A percentile compares a stretch with the other conserved stretches of the same genome.
phyloP scores from a whole-genome alignment of 1,284 basidiomycete genomes.

The Schizophyllum commune region DNA sequence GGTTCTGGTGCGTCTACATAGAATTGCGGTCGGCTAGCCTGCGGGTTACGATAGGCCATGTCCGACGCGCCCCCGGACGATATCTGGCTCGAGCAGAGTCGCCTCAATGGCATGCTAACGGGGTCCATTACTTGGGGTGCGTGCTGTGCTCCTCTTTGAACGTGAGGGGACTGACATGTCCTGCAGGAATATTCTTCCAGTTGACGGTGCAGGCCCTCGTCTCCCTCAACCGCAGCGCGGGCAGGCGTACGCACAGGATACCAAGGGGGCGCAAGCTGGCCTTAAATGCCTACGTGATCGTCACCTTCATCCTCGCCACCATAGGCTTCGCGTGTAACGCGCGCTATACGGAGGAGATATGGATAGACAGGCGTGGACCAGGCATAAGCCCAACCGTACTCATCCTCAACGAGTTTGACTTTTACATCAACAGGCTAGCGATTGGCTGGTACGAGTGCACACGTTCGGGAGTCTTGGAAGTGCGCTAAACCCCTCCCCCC shows the following conservation, averaged over 20 bases:
- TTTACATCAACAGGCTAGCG: constrained; percentile 1
- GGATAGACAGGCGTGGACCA: constrained; percentile 5
- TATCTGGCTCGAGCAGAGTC: neutral
- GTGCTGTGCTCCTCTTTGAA: too few relatives aligned
- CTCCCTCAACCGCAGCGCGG: neutral
- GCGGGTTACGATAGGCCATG: neutral
- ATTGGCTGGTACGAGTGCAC: constrained; percentile 3
- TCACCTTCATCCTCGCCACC: constrained; percentile 6
- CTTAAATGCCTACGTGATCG: neutral
- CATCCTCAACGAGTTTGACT: neutral
- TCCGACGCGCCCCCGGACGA: neutral
- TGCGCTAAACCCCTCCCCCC: neutral
- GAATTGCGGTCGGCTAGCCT: neutral
- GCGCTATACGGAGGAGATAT: constrained; percentile 4
- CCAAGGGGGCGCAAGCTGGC: neutral
- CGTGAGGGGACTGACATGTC: too few relatives aligned
- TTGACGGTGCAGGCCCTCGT: neutral
- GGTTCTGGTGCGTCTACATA: too few relatives aligned
- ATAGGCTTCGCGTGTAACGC: constrained; percentile 3
- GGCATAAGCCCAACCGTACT: constrained; percentile 5
- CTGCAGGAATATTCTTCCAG: neutral
- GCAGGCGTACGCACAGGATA: neutral
- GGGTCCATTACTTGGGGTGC: neutral
- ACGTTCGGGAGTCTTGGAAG: too few relatives aligned
- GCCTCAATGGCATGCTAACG: neutral